Evolutionary conservation across 768 basidiomycete genomes (phyloP), one percentile per base, ranked within the genome.

Genomic region (Rhizopogon vesiculosus): DNA sequence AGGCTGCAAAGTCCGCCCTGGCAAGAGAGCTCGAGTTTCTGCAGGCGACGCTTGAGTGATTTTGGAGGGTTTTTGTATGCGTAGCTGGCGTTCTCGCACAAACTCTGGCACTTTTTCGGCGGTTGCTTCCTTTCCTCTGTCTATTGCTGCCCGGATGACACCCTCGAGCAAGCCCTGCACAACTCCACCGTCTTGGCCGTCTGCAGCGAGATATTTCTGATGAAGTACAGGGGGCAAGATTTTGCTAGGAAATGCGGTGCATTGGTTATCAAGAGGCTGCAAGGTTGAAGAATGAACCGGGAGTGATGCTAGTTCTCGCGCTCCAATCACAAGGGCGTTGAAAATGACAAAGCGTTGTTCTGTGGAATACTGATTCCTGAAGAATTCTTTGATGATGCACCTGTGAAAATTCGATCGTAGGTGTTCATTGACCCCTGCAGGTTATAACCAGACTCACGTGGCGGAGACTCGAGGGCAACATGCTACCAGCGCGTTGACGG

Each of bases 231-330:
- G 74, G 22, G 94, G 90, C 1, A 98, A 78, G 29, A 74, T 79
- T 70, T 91, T 96, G 67, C 87, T 90, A 0, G 95, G 91, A 66
- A 97, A n/a, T n/a, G n/a, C n/a, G n/a, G n/a, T n/a, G n/a, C n/a
- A n/a, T n/a, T n/a, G n/a, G n/a, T n/a, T n/a, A n/a, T n/a, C n/a
- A n/a, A n/a, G n/a, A n/a, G n/a, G n/a, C n/a, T n/a, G n/a, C n/a
- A n/a, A n/a, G n/a, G n/a, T n/a, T n/a, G n/a, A n/a, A n/a, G n/a
- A n/a, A n/a, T n/a, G n/a, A n/a, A n/a, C n/a, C n/a, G n/a, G n/a
- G n/a, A n/a, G n/a, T n/a, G n/a, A n/a, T n/a, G n/a, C n/a, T n/a
- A n/a, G n/a, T n/a, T n/a, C n/a, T n/a, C n/a, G n/a, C n/a, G n/a
- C n/a, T n/a, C n/a, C n/a, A n/a, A n/a, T n/a, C n/a, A n/a, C n/a